Conservation (phyloP, 1,284 basidiomycete genomes). For the Singerocomus inundabilis region DNA sequence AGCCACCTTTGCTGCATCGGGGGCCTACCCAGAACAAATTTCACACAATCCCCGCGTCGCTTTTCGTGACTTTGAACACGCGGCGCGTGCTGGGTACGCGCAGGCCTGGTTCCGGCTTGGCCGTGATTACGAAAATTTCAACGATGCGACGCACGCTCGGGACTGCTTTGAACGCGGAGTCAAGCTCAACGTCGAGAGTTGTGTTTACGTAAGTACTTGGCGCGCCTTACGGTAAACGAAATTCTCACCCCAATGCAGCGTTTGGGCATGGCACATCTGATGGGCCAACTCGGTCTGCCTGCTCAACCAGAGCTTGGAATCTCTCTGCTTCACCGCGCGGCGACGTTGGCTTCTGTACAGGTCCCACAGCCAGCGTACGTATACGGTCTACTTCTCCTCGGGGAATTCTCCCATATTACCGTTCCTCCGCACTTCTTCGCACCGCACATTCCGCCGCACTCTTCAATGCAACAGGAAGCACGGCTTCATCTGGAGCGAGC, state of each 20-base stretch:
- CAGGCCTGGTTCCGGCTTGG: slow-evolving; percentile 89
- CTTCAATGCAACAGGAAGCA: slow-evolving; percentile 40
- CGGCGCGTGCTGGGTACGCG: slow-evolving; percentile 71
- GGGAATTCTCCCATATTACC: slow-evolving; percentile 67
- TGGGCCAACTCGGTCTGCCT: slow-evolving; percentile 78
- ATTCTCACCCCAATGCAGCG: slow-evolving; percentile 46
- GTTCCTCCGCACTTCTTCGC: slow-evolving; percentile 54
- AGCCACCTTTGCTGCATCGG: slow-evolving; percentile 69
- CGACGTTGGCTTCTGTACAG: slow-evolving; percentile 70
- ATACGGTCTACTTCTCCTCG: slow-evolving; percentile 79
- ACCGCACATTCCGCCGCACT: slow-evolving; percentile 48
- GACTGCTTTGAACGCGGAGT: slow-evolving; percentile 85
- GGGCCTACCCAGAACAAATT: slow-evolving; percentile 60
- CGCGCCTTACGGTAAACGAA: background rate
- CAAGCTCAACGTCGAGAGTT: slow-evolving; percentile 68
- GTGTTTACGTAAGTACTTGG: slow-evolving; percentile 65
- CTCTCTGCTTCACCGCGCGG: slow-evolving; percentile 74
- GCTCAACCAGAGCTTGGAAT: slow-evolving; percentile 59
- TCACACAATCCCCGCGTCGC: slow-evolving; percentile 73
- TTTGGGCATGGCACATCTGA: slow-evolving; percentile 86
- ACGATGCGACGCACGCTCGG: slow-evolving; percentile 65
- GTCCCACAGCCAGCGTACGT: slow-evolving; percentile 87
- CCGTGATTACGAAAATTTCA: slow-evolving; percentile 87
- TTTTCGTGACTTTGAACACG: slow-evolving; percentile 84
- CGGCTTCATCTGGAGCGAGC: slow-evolving; percentile 72